These are phyloP conservation scores for Aristolochia californica DNA, from an alignment of 164 flowering plant genomes.

Conservation along the genomic window DNA sequence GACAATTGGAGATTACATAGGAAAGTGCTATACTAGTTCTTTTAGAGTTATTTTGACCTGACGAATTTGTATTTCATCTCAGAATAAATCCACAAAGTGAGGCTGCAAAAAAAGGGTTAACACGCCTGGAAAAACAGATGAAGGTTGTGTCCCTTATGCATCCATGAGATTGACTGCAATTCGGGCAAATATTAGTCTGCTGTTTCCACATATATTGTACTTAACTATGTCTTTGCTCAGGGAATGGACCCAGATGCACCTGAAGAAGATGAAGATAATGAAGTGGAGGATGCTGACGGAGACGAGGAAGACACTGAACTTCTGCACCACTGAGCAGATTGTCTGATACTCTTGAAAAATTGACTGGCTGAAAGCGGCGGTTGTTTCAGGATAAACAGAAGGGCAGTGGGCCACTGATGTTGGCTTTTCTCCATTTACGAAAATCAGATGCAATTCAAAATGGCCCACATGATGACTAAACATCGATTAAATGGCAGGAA, in stretches of 20 bases:
- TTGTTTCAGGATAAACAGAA: too few relatives aligned
- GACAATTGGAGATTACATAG: neutral
- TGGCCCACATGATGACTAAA: too few relatives aligned
- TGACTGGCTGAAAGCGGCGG: too few relatives aligned
- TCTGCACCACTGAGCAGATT: neutral
- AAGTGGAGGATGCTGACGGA: constrained; percentile 79
- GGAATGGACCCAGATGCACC: constrained; percentile 99
- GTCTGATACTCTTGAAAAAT: too few relatives aligned
- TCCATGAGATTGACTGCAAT: neutral
- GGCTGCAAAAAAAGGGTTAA: constrained; percentile 84
- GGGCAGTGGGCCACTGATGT: too few relatives aligned
- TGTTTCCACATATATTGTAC: neutral
- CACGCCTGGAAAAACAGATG: constrained; percentile 89
- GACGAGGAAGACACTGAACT: constrained; percentile 78
- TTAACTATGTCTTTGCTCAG: constrained; percentile 23
- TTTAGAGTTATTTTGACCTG: neutral
- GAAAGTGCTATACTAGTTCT: neutral
- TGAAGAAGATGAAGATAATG: constrained; percentile 95
- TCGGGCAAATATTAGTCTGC: neutral
- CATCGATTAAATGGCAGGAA: too few relatives aligned
- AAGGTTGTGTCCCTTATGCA: constrained; percentile 46
- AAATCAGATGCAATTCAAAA: too few relatives aligned
- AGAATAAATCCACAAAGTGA: constrained; percentile 86
- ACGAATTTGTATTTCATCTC: constrained; percentile 8
- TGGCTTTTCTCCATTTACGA: too few relatives aligned